Base-by-base conservation (phyloP, 2,329 filamentous ascomycete species). In the Penicillium sp. region DNA sequence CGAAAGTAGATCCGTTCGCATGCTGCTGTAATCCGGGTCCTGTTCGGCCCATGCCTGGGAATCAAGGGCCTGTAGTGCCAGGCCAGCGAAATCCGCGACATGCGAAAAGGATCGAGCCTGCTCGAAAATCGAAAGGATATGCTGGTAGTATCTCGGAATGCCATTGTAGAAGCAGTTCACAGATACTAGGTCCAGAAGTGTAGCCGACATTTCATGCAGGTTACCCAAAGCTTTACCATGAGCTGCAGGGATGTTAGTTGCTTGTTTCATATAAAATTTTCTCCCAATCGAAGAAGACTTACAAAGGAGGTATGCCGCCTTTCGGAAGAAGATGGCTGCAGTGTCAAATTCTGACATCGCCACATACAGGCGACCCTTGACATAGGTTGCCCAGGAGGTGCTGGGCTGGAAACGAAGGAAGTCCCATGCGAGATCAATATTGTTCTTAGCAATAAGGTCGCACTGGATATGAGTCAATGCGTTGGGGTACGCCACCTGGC, bases 71-170 rank as follows among this genome's bases (percentile, higher is more conserved):
- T 90, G 86, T 34, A 95, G 77, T 5, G 89, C 86, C 20, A 92
- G 77, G 32, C 85, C 83, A 32, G 90, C 86, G 76, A 96, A 97
- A 59, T 96, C 90, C 5, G 91, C 83, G 33, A 95, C 90, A 64
- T 88, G 89, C 1, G 89, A 88, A 69, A 89, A 90, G 0, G 87
- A 85, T 60, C 87, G 88, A 36, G 84, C 82, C 61, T 83, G 84
- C 68, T 97, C 92, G 66, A 89, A 97, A 1, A 99, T 80, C 17
- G 84, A 81, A 10, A 92, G 83, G 44, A 97, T 83, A 69, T 99
- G 94, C 34, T 87, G 85, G 70, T 95, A 95, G 74, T 97, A 99
- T 56, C 84, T 86, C 4, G 90, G 83, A 33, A 92, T 80, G 1
- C 93, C 94, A 49, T 84, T 84, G 66, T 91, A 80, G 65, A 88